phyloP scores from a whole-genome alignment of 768 basidiomycete genomes.

The Imleria badia region DNA sequence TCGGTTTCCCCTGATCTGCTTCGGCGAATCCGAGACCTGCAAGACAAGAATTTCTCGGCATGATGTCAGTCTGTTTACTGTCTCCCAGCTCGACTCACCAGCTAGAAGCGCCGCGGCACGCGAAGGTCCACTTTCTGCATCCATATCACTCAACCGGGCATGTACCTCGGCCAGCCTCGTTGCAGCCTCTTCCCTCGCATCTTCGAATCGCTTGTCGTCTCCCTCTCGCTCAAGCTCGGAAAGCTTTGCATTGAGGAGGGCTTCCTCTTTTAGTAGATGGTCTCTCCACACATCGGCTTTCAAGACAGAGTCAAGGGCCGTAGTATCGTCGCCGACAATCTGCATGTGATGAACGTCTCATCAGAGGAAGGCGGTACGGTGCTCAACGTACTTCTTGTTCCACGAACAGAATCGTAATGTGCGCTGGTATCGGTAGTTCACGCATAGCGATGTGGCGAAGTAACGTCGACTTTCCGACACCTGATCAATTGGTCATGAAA shows the following conservation, averaged over 20 bases:
- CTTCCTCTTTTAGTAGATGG: conserved; percentile 84
- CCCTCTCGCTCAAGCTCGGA: conserved; percentile 68
- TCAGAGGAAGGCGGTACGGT: background rate
- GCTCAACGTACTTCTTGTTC: conserved; percentile 80
- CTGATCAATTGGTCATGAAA: conserved; percentile 30
- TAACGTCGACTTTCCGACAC: conserved; percentile 96
- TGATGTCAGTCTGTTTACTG: background rate
- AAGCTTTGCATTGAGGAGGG: conserved; percentile 68
- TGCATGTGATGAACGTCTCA: conserved; percentile 26
- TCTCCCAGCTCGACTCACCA: conserved; percentile 42
- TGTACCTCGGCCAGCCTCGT: conserved; percentile 87
- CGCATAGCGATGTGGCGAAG: conserved; percentile 92
- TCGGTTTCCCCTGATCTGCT: conserved; percentile 78
- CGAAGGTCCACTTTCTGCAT: conserved; percentile 96
- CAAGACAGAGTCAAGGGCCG: conserved; percentile 91
- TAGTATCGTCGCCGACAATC: conserved; percentile 93
- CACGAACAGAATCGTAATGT: conserved; percentile 97
- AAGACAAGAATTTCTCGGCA: background rate
- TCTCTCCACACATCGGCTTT: conserved; percentile 99
- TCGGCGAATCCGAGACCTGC: conserved; percentile 90
- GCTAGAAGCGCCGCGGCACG: conserved; percentile 87
- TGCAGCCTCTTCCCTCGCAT: conserved; percentile 82
- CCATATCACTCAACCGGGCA: conserved; percentile 91
- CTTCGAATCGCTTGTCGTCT: conserved; percentile 79
- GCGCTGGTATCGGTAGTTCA: conserved; percentile 89